Evolutionary conservation across 768 basidiomycete genomes (phyloP), one percentile per base, ranked within the genome.

Genomic region (Leucocoprinus birnbaumii): DNA sequence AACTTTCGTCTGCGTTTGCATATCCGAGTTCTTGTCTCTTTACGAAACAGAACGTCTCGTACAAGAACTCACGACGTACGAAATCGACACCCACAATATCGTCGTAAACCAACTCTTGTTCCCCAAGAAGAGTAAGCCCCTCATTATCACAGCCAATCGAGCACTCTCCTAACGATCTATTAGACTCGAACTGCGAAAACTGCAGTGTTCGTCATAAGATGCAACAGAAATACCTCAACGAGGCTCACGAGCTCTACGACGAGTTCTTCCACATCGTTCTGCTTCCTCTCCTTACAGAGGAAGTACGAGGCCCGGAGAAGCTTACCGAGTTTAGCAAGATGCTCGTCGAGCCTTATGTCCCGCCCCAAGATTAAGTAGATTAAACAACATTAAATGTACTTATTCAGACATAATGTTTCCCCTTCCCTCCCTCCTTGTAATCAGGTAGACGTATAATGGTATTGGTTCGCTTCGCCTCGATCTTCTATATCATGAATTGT

Each of bases 41-140:
- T 99, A 99, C 70, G 97, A 99, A 77, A 99, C 97, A 24, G 97
- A 99, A 71, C 90, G 97, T 25, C 80, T 99, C 22, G 92, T 99
- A 26, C 97, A 99, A 71, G 95, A 98, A 68, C 75, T 97, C 43
- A 92, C 90, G n/a, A 76, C 84, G 43, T 93, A 93, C 66, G 93
- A 94, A 67, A 98, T 98, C 67, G 95, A 98, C 70, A 97, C 94
- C 47, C 97, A 99, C 71, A 95, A 96, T 68, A 98, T 99, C 64
- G 93, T 98, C 53, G 94, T 98, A 53, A 99, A 99, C 66, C 97
- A 99, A 71, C 76, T 99, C 3, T 74, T 99, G 34, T 98, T 93
- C 79, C 96, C 97, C 14, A 93, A 89, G 76, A 77, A 85, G 66
- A 82, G 94, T 94, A 65, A 57, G 87, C 74, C 11, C n/a, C 48